Conservation (phyloP, 1,284 basidiomycete genomes). For the Omphalotus olearius region DNA sequence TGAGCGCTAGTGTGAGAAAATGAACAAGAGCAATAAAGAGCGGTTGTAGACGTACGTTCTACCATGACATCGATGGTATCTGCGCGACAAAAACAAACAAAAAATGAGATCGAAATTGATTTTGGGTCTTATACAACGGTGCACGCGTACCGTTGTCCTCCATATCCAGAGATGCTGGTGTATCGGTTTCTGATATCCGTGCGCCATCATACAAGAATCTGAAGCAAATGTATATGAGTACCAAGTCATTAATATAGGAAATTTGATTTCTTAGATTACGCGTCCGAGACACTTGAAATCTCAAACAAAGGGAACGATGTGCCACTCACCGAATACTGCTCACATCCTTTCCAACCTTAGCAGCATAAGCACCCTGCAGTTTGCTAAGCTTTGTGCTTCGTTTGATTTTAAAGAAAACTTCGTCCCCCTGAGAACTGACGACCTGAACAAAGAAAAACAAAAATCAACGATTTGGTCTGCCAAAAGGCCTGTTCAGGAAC, state of each 20-base stretch:
- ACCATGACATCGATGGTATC: slow-evolving; percentile 92
- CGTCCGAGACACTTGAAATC: neutral
- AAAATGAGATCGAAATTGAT: slow-evolving; percentile 2
- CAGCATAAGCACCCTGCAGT: slow-evolving; percentile 90
- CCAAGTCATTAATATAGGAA: neutral
- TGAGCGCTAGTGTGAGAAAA: too few species aligned
- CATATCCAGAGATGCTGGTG: slow-evolving; percentile 79
- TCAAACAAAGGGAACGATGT: neutral
- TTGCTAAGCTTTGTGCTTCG: slow-evolving; percentile 91
- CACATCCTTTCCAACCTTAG: slow-evolving; percentile 90
- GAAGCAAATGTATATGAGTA: neutral
- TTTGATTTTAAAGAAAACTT: slow-evolving; percentile 99
- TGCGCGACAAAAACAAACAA: slow-evolving; percentile 23
- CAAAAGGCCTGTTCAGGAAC: neutral
- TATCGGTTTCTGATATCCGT: slow-evolving; percentile 82
- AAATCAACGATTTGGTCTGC: neutral
- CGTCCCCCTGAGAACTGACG: slow-evolving; percentile 75
- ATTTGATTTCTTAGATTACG: neutral
- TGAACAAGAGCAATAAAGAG: neutral
- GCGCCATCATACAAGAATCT: slow-evolving; percentile 87
- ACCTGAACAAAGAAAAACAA: slow-evolving; percentile 43
- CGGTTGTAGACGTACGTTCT: slow-evolving; percentile 65
- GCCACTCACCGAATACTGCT: slow-evolving; percentile 68
- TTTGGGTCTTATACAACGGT: neutral
- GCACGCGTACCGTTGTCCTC: slow-evolving; percentile 69